Percentiles rank a stretch among this genome's conserved stretches.
Conservation (phyloP, 495 filamentous ascomycete species). For the Astrocystis sublimbata region DNA sequence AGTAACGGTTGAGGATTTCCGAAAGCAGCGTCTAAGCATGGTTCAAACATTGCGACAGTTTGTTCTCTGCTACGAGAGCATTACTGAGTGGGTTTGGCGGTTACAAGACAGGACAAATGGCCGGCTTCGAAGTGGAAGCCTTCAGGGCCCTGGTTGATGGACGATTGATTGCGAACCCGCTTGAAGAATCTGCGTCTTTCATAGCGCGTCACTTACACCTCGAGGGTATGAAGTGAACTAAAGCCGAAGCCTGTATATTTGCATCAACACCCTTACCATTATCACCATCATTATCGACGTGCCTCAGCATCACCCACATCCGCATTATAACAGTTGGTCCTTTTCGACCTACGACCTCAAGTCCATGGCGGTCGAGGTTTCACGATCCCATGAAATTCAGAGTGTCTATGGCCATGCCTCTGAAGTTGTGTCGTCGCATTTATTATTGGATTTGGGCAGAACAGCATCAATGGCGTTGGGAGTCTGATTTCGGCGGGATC, state of each 20-base stretch:
- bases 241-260: not conserved
- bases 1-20: constrained; percentile 85
- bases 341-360: constrained; percentile 10
- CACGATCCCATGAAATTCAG: not conserved
- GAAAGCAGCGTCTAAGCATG: constrained; percentile 88
- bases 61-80: constrained; percentile 93
- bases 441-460: constrained; percentile 10
- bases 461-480: constrained; percentile 13
- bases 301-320: constrained; percentile 20
- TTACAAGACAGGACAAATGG: constrained; percentile 38
- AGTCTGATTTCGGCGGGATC: constrained; percentile 1
- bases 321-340: constrained; percentile 24
- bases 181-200: not conserved
- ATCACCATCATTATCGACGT: no score
- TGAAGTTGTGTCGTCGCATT: not conserved
- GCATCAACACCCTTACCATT: not conserved
- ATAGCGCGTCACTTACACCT: not conserved
- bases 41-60: constrained; percentile 94
- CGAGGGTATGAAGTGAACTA: not conserved
- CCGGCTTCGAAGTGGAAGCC: constrained; percentile 31
- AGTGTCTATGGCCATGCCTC: constrained; percentile 12
- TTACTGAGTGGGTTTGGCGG: constrained; percentile 78
- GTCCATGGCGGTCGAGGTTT: not conserved
- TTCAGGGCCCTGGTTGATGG: constrained; percentile 25
- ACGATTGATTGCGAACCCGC: not conserved